Percentiles rank a stretch among this genome's conserved stretches.
Evolutionary conservation across 495 filamentous ascomycete genomes (phyloP).

Genomic region (Penicillium angulare): DNA sequence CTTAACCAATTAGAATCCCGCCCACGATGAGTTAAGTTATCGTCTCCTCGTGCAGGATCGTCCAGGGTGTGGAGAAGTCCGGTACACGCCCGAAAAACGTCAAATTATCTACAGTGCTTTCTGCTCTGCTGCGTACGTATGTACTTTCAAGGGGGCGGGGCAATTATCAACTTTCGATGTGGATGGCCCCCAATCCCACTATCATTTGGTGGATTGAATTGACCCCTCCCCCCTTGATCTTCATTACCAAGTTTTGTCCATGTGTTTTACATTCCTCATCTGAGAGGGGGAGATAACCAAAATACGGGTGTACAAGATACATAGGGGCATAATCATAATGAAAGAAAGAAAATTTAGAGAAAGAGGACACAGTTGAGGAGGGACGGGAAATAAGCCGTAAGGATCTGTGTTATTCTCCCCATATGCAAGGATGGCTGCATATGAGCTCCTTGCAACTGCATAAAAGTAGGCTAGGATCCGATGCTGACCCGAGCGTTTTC

Average conservation of each 20-base stretch:
- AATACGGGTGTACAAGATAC: too few species aligned
- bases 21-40: conserved; percentile 15
- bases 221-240: conserved; percentile 5
- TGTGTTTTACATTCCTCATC: conserved; percentile 15
- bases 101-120: not conserved
- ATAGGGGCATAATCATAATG: too few species aligned
- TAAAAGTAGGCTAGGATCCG: conserved; percentile 17
- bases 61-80: conserved; percentile 8
- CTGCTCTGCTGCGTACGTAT: not conserved
- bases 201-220: conserved; percentile 19
- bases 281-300: not conserved
- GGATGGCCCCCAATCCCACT: conserved; percentile 10
- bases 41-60: conserved; percentile 22
- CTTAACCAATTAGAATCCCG: conserved; percentile 15
- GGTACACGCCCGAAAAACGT: conserved; percentile 11
- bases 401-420: conserved; percentile 11
- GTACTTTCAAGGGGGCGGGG: conserved; percentile 3
- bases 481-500: conserved; percentile 24
- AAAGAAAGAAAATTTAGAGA: not conserved
- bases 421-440: conserved; percentile 26
- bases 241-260: conserved; percentile 5
- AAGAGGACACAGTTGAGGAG: not conserved
- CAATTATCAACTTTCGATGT: too few species aligned
- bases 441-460: conserved; percentile 25
- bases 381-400: conserved; percentile 9